A percentile compares a stretch with the other conserved stretches of the same genome.
phyloP scores from a whole-genome alignment of 352 stramenopile genomes.

The Pythium myriotylum region DNA sequence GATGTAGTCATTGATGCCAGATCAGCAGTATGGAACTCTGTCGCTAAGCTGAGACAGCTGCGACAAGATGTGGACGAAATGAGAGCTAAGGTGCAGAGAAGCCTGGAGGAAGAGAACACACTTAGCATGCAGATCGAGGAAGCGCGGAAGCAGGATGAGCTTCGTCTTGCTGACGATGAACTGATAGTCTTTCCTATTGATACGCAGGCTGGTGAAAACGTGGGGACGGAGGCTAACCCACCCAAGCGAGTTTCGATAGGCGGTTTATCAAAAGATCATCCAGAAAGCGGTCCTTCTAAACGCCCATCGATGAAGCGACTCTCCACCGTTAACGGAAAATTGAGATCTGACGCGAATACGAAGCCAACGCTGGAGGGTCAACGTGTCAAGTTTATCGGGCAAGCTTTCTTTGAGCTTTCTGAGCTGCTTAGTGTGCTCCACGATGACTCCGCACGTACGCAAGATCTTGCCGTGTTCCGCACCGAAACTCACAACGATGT shows the following conservation, averaged over 20 bases:
- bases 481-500: slow-evolving; percentile 42
- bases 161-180: background rate
- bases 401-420: slow-evolving; percentile 46
- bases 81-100: slow-evolving; percentile 27
- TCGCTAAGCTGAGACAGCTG: slow-evolving; percentile 56
- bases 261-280: too few species aligned
- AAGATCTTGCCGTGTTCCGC: slow-evolving; percentile 43
- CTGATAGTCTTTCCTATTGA: background rate
- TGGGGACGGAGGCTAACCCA: too few species aligned
- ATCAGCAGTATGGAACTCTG: slow-evolving; percentile 25
- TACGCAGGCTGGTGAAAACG: background rate
- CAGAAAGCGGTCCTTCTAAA: background rate
- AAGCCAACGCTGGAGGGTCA: slow-evolving; percentile 23
- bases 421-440: slow-evolving; percentile 48
- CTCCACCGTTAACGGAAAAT: background rate
- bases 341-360: background rate
- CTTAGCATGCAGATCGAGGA: background rate
- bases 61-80: slow-evolving; percentile 43
- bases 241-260: too few species aligned
- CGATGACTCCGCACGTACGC: slow-evolving; percentile 42
- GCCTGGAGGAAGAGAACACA: background rate
- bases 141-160: background rate
- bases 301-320: background rate
- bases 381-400: slow-evolving; percentile 40
- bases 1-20: slow-evolving; percentile 23